Base-by-base conservation (phyloP, 2,329 filamentous ascomycete genomes). In the Delphinella strobiligena region DNA sequence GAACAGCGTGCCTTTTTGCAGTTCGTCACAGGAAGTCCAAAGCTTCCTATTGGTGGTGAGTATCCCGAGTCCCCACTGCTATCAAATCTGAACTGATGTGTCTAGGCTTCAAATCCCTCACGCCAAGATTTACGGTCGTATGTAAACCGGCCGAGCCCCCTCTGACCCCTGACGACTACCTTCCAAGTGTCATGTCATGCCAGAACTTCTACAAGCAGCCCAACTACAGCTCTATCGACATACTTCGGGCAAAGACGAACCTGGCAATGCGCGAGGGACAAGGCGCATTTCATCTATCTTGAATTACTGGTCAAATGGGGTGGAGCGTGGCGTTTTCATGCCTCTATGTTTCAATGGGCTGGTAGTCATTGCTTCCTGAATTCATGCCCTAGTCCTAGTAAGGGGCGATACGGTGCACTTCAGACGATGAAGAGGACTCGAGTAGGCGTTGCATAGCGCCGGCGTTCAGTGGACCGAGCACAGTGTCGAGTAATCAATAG, bases 111-210 rank as follows among this genome's bases (percentile, higher is more conserved):
- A 94, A 93, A 67, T 84, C 80, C 60, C 75, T 98, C 46, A 96
- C 87, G 2, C 91, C 91, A 15, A 95, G 96, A 80, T 96, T 98
- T 59, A 98, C 91, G 3, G 91, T 98, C 46, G 91, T 98, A 32
- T 96, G 91, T 72, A 95, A 95, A 62, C 89, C 89, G n/a, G 93
- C 85, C 60, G 91, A 98, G 56, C 78, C 86, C 12, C 91, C 91
- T 2, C 91, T 88, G 60, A 82, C 80, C 3, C 89, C 89, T 4
- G 91, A 98, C 55, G 91, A 98, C 64, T 98, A 96, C 54, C 73
- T 98, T n/a, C 91, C 93, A 10, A 96, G 88, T 58, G 93, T 98
- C 59, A 98, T 98, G 93, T 98, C 93, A 9, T 98, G 93, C 60
- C 91, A 94, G 62, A 98, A 98, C 62, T 98, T 98, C 59, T 76